Base-by-base conservation (phyloP, 495 filamentous ascomycete species). In the Penicillium maclennaniae region DNA sequence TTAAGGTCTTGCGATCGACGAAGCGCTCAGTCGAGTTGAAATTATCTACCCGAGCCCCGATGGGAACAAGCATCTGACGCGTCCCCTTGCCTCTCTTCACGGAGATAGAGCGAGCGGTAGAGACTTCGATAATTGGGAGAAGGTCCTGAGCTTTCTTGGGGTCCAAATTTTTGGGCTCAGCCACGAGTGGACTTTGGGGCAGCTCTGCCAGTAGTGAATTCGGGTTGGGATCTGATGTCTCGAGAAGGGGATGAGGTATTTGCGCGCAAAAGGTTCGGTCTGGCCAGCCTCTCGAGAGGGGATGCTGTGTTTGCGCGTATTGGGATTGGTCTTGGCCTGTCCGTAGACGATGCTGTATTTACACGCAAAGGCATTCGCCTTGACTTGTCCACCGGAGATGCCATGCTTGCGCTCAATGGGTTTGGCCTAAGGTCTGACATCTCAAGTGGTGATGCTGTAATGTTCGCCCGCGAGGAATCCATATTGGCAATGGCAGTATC, bases 31-130 rank as follows among this genome's bases (percentile, higher is more conserved):
- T 58, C 3, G 64, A 31, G 39, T 59, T 54, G 9, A 67, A 20
- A 14, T 66, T 61, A 23, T 66, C 59, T 3, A 55, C 23, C 16
- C 66, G 53, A 2, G 63, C 44, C 15, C 68, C 58, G 16, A 77
- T 60, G 0, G 73, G 72, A 17, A 75, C 68, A 15, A 75, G 49
- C 14, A 70, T 55, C 40, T 75, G 72, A 7, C 58, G 63, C 5
- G 23, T 5, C 23, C 23, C 23, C 48, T 61, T 71, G n/a, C 63
- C 66, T 19, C 61, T 60, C 0, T 69, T 69, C 1, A 77, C 68
- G 14, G 72, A 76, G 15, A 77, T 54, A 9, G 74, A 75, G 14
- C 71, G 56, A 6, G 74, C 74, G 27, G 65, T 68, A 2, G 74
- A 76, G 25, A 77, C 57, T 42, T 75, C 66, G 19, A 75, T 58